phyloP scores from a whole-genome alignment of 2,329 filamentous ascomycete genomes.

The Sclerotinia trifoliorum region DNA sequence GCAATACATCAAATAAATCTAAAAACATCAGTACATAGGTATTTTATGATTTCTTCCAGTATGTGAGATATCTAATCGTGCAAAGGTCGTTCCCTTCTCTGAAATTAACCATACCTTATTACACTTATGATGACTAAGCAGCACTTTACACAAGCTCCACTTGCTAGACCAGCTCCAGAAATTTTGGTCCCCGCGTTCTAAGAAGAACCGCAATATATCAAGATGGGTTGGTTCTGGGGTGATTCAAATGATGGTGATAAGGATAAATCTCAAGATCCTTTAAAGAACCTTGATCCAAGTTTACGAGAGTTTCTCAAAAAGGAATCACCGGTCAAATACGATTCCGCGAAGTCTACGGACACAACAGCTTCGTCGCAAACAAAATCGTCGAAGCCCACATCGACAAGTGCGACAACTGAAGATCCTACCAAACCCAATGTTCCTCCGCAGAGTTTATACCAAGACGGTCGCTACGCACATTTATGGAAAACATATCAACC shows the following conservation, averaged over 20 bases:
- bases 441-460: constrained; percentile 54
- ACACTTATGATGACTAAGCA: constrained; percentile 5
- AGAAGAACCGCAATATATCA: constrained; percentile 14
- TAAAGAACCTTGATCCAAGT: constrained; percentile 61
- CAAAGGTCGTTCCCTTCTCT: too few relatives aligned
- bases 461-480: constrained; percentile 75
- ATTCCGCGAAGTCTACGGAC: constrained; percentile 30
- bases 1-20: too few relatives aligned
- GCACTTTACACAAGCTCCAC: background rate
- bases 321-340: constrained; percentile 58
- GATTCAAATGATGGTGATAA: constrained; percentile 30
- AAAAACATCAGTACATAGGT: too few relatives aligned
- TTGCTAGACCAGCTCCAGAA: background rate
- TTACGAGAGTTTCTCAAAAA: constrained; percentile 65
- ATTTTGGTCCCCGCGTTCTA: constrained; percentile 11
- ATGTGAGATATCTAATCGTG: background rate
- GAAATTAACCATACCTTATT: background rate
- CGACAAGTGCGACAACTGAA: constrained; percentile 22
- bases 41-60: too few relatives aligned
- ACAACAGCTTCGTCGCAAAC: constrained; percentile 22
- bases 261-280: constrained; percentile 48
- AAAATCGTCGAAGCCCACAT: constrained; percentile 16
- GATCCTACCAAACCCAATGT: constrained; percentile 26
- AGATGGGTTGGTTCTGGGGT: constrained; percentile 42
- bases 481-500: constrained; percentile 91